Percentiles rank a stretch among this genome's conserved stretches.
These are phyloP conservation scores for Hypoxylon sp. DNA, from an alignment of 2,329 filamentous ascomycete species.

Conservation along the genomic window DNA sequence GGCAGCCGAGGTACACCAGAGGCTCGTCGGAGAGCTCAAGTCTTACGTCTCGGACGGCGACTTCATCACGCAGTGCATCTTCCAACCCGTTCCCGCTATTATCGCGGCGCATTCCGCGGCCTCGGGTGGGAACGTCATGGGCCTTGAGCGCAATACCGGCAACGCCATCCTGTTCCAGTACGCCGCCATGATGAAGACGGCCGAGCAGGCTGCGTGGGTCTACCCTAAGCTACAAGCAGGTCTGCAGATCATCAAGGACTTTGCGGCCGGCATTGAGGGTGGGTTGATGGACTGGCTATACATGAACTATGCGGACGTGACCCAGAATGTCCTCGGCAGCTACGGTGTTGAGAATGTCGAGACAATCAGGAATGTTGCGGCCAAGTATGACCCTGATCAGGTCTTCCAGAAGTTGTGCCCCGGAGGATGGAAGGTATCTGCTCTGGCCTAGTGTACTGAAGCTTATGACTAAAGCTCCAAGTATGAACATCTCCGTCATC, in stretches of 20 bases:
- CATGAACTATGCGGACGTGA: constrained; percentile 37
- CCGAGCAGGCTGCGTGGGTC: constrained; percentile 1
- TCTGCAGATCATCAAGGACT: constrained; percentile 27
- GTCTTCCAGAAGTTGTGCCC: constrained; percentile 16
- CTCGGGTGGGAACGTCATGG: constrained; percentile 10
- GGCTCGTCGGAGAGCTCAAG: constrained; percentile 8
- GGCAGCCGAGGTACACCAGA: constrained; percentile 14
- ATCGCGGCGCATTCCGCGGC: neutral
- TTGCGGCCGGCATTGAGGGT: neutral
- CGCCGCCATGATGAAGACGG: constrained; percentile 5
- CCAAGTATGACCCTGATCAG: constrained; percentile 28
- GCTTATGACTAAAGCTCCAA: no score
- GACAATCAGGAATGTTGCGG: constrained; percentile 29
- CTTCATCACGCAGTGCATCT: constrained; percentile 29
- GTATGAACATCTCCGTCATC: no score
- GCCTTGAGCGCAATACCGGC: constrained; percentile 8
- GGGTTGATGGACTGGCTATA: constrained; percentile 33
- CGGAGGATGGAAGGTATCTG: no score
- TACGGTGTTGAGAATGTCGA: constrained; percentile 36
- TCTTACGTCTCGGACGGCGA: constrained; percentile 12
- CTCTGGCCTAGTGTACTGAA: no score
- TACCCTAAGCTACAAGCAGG: constrained; percentile 5
- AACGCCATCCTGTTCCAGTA: constrained; percentile 6
- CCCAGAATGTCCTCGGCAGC: constrained; percentile 31
- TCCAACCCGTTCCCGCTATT: constrained; percentile 15